phyloP scores from a whole-genome alignment of 2,329 filamentous ascomycete species.

The Chaetomiaceae sp. region DNA sequence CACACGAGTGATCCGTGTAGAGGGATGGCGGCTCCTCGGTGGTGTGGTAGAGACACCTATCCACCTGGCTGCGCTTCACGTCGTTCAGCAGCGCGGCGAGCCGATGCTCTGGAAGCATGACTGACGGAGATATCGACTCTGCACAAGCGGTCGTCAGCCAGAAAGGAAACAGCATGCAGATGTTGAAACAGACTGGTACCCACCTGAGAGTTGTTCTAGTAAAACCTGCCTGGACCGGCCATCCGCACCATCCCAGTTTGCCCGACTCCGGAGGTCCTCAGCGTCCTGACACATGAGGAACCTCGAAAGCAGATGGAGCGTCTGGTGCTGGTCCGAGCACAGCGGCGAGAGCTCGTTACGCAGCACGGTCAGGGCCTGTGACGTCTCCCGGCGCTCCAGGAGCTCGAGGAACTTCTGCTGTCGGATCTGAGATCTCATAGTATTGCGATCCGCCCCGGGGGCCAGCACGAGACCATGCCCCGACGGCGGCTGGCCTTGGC shows the following conservation, averaged over 20 bases:
- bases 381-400: conserved; percentile 68
- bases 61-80: conserved; percentile 77
- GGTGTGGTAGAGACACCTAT: conserved; percentile 83
- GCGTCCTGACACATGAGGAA: conserved; percentile 81
- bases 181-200: conserved; percentile 15
- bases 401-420: conserved; percentile 95
- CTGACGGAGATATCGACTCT: conserved; percentile 89
- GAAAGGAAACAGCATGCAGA: background rate
- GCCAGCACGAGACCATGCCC: conserved; percentile 65
- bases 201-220: conserved; percentile 78
- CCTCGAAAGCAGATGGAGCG: conserved; percentile 78
- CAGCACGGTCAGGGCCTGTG: conserved; percentile 72
- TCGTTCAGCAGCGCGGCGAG: conserved; percentile 75
- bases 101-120: conserved; percentile 93
- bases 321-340: conserved; percentile 62
- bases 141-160: conserved; percentile 20
- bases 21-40: conserved; percentile 71
- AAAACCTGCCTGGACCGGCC: conserved; percentile 68
- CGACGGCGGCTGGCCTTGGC: conserved; percentile 25
- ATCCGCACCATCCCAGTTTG: conserved; percentile 76
- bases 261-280: conserved; percentile 68
- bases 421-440: conserved; percentile 82
- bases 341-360: conserved; percentile 82
- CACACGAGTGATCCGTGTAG: conserved; percentile 83
- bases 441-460: conserved; percentile 65